Evolutionary conservation across 2,329 filamentous ascomycete species (phyloP), one percentile per base, ranked within the genome.

Genomic region (Aureobasidium mangrovei): DNA sequence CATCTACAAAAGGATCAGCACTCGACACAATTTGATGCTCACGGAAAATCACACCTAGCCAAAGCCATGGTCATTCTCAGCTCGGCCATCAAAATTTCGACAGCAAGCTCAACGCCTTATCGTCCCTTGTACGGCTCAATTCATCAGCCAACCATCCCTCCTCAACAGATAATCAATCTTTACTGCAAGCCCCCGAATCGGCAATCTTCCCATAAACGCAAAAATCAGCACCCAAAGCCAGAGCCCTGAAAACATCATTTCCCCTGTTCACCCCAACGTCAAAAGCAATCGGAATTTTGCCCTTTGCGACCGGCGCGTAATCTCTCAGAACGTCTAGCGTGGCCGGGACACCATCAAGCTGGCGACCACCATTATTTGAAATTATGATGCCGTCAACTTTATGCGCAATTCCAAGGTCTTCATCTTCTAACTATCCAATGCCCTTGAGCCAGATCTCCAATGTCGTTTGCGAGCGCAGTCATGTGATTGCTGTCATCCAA

Each of bases 181-280:
- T 57, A 70, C 67, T 9, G 73, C 72, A 38, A 79, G 64, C 0
- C 75, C 76, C 77, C 76, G 79, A 7, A 78, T 66, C 8, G 72
- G 67, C 4, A 73, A 70, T 18, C 76, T 60, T 0, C 77, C 76
- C 6, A 77, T 64, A 73, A 67, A 79, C 56, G 67, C 74, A n/a
- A 62, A 69, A 77, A 52, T 77, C 68, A 0, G 76, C 77, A 2
- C 76, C 77, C 2, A 80, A 63, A 2, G 75, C 74, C 2, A 80
- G 63, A 1, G 78, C 79, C 62, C 82, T 82, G 66, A 82, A 76
- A 8, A 81, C 71, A 62, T 83, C 79, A 0, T 73, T 76, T 0
- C 78, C 80, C 10, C 74, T 73, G 38, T 79, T 63, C 32, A 82
- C 75, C 0, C 80, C 79, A 8, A 73, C 77, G 60, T 86, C 84